A percentile compares a stretch with the other conserved stretches of the same genome.
These are phyloP conservation scores for Venturia asperata DNA, from an alignment of 2,329 filamentous ascomycete genomes.

Conservation along the genomic window DNA sequence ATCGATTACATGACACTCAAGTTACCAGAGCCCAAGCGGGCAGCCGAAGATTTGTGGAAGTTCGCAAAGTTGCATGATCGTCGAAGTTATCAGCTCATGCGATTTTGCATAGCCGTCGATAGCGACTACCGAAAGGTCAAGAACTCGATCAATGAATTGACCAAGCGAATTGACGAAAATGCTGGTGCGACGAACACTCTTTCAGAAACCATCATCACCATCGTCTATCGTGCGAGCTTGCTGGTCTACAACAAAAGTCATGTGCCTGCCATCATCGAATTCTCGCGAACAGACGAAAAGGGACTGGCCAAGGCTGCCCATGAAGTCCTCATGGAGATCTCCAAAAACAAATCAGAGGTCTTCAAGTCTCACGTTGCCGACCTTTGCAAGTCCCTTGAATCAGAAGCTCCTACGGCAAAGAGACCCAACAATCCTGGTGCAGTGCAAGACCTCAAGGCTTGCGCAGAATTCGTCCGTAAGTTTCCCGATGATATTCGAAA, in stretches of 20 bases:
- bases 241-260: slow-evolving; percentile 93
- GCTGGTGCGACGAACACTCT: slow-evolving; percentile 53
- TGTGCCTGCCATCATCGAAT: slow-evolving; percentile 80
- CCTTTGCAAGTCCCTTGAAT: slow-evolving; percentile 76
- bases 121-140: slow-evolving; percentile 89
- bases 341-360: slow-evolving; percentile 76
- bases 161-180: slow-evolving; percentile 68
- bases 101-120: slow-evolving; percentile 74
- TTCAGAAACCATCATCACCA: slow-evolving; percentile 70
- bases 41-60: slow-evolving; percentile 72
- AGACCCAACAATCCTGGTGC: slow-evolving; percentile 63
- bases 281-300: slow-evolving; percentile 74
- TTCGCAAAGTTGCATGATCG: slow-evolving; percentile 90
- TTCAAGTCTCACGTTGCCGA: slow-evolving; percentile 91
- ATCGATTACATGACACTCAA: slow-evolving; percentile 66
- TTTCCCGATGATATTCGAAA: slow-evolving; percentile 77
- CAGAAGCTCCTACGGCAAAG: slow-evolving; percentile 65
- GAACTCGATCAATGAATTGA: slow-evolving; percentile 83
- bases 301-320: slow-evolving; percentile 73
- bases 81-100: slow-evolving; percentile 79
- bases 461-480: slow-evolving; percentile 80
- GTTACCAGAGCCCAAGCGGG: slow-evolving; percentile 67
- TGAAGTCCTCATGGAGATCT: slow-evolving; percentile 86
- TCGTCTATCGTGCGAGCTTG: slow-evolving; percentile 76
- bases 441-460: slow-evolving; percentile 90